Evolutionary conservation across 371 early-diverging fungal genomes (phyloP).

Genomic region (Rhizopus delemar): DNA sequence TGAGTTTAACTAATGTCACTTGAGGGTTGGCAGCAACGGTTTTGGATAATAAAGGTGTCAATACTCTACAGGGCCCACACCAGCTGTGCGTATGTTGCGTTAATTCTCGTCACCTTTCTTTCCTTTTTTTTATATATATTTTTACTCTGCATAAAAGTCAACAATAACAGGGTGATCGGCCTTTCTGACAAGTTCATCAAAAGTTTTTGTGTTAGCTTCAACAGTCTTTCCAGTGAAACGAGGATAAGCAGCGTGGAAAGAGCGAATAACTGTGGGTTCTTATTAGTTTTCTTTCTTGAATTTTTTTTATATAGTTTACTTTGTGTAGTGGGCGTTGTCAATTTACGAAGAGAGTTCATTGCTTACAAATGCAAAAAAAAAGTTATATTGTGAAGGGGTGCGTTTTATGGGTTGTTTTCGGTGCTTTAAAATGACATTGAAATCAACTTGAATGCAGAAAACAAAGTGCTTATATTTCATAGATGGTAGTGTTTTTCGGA

Average conservation of each 20-base stretch:
- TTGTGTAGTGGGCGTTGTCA: slow-evolving; percentile 17
- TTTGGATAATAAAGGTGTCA: slow-evolving; percentile 67
- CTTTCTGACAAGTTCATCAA: slow-evolving; percentile 52
- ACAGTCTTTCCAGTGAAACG: slow-evolving; percentile 50
- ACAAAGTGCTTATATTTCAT: background rate
- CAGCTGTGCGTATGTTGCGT: slow-evolving; percentile 48
- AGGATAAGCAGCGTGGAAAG: slow-evolving; percentile 39
- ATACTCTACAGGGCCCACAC: slow-evolving; percentile 82
- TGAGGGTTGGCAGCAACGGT: slow-evolving; percentile 63
- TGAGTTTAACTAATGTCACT: slow-evolving; percentile 71
- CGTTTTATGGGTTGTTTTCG: background rate
- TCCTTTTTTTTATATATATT: background rate
- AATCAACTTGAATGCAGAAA: too few species aligned
- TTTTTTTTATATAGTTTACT: slow-evolving; percentile 3
- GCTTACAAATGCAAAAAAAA: background rate
- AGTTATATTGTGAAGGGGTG: background rate
- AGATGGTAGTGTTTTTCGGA: background rate
- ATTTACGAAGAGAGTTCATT: slow-evolving; percentile 27
- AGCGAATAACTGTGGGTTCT: slow-evolving; percentile 13
- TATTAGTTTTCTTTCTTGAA: background rate
- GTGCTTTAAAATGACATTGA: too few species aligned
- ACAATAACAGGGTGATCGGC: slow-evolving; percentile 71
- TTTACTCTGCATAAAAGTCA: slow-evolving; percentile 81
- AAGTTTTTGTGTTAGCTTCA: slow-evolving; percentile 49
- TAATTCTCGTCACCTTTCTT: background rate